Evolutionary conservation across 2,329 filamentous ascomycete species (phyloP).

Genomic region (Pseudohalonectria lignicola): DNA sequence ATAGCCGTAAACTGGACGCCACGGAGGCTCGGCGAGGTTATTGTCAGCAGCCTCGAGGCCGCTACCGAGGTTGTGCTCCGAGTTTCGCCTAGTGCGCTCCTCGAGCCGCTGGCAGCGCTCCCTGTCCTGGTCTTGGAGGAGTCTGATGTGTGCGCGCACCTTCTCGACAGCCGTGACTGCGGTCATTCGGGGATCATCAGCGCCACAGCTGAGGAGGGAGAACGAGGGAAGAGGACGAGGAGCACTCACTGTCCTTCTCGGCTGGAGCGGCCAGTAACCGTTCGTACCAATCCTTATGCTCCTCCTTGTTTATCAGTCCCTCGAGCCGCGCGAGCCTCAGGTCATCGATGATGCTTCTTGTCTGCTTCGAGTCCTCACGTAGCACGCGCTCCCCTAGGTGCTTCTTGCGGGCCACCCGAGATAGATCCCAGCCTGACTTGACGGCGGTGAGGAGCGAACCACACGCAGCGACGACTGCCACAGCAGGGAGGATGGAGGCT

Average conservation of each 20-base stretch:
- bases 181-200: no score
- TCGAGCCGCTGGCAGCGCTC: no score
- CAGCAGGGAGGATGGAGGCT: constrained; percentile 7
- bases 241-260: constrained; percentile 14
- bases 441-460: constrained; percentile 17
- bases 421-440: constrained; percentile 17
- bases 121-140: not conserved
- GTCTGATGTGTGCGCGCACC: not conserved
- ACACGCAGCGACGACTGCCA: constrained; percentile 11
- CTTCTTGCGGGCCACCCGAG: constrained; percentile 15
- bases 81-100: no score
- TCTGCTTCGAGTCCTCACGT: constrained; percentile 6
- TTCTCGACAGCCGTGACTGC: not conserved
- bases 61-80: no score
- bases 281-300: constrained; percentile 16
- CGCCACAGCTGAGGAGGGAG: no score
- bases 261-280: constrained; percentile 14
- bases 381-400: constrained; percentile 7
- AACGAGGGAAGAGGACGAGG: not conserved
- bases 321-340: constrained; percentile 7
- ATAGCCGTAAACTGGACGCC: no score
- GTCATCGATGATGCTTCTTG: constrained; percentile 6
- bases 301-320: constrained; percentile 11
- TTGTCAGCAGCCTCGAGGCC: no score
- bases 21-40: no score